Evolutionary conservation across 495 filamentous ascomycete genomes (phyloP).

Genomic region (Hypoxylon perforatum): DNA sequence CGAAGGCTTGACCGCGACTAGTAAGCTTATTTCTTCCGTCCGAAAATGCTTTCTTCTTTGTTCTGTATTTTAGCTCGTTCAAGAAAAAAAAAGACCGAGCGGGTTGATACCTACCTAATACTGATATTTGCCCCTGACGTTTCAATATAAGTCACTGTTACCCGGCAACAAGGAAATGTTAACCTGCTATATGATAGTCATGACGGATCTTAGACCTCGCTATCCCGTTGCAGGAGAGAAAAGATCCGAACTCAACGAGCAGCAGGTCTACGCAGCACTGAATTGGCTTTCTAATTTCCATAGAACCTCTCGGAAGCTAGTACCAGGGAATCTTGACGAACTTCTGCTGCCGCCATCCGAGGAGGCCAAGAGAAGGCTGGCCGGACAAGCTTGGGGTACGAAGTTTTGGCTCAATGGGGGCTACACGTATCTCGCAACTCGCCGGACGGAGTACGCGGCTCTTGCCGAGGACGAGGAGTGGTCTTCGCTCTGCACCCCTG

Average conservation of each 20-base stretch:
- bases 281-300: slow-evolving; percentile 58
- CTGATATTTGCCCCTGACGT: not conserved
- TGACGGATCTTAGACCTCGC: slow-evolving; percentile 40
- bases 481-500: slow-evolving; percentile 43
- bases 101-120: not conserved
- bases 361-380: slow-evolving; percentile 37
- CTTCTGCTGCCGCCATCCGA: slow-evolving; percentile 50
- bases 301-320: slow-evolving; percentile 45
- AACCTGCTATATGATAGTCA: slow-evolving; percentile 10
- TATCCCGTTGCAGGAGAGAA: slow-evolving; percentile 44
- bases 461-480: slow-evolving; percentile 47
- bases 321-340: slow-evolving; percentile 20
- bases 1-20: slow-evolving; percentile 46
- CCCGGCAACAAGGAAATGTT: not conserved
- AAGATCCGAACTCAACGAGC: slow-evolving; percentile 37
- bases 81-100: no score
- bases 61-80: not conserved
- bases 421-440: slow-evolving; percentile 60
- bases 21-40: slow-evolving; percentile 25
- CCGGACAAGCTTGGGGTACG: slow-evolving; percentile 12
- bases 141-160: not conserved
- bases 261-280: slow-evolving; percentile 47
- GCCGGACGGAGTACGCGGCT: slow-evolving; percentile 48
- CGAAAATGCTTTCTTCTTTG: slow-evolving; percentile 5
- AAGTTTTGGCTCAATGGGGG: slow-evolving; percentile 58